Conservation (phyloP, 164 flowering plant genomes). For the Magnolia officinalis region DNA sequence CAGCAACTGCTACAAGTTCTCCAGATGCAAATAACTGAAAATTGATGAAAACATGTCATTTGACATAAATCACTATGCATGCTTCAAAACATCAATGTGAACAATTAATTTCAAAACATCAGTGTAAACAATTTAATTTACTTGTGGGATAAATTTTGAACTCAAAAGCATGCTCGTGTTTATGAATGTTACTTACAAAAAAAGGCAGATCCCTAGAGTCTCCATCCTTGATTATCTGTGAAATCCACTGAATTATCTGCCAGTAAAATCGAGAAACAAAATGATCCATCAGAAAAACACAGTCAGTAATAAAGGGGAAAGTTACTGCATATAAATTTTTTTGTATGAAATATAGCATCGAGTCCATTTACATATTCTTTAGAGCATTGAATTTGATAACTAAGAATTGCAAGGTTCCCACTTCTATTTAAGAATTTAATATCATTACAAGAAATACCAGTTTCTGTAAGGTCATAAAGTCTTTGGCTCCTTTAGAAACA, state of each 20-base stretch:
- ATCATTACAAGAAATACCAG: neutral
- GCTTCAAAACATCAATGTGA: too few species aligned
- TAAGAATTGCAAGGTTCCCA: neutral
- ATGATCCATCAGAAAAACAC: neutral
- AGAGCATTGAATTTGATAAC: neutral
- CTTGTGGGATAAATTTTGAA: neutral
- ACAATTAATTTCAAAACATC: neutral
- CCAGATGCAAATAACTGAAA: too few species aligned
- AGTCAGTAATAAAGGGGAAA: neutral
- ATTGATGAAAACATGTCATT: too few species aligned
- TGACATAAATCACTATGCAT: too few species aligned
- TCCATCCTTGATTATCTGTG: constrained; percentile 74
- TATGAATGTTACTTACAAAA: constrained; percentile 51
- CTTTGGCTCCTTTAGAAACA: too few species aligned
- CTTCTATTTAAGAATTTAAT: constrained; percentile 4
- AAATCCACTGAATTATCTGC: constrained; percentile 82
- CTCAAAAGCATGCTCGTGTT: neutral
- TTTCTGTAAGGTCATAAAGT: too few species aligned
- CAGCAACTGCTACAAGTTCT: too few species aligned
- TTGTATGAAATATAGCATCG: neutral
- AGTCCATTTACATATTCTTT: neutral
- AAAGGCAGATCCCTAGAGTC: constrained; percentile 78
- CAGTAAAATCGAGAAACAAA: neutral
- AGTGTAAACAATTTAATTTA: neutral
- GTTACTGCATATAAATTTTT: neutral